A percentile compares a stretch with the other conserved stretches of the same genome.
Conservation (phyloP, 768 basidiomycete species). For the Xanthoconium stramineum region DNA sequence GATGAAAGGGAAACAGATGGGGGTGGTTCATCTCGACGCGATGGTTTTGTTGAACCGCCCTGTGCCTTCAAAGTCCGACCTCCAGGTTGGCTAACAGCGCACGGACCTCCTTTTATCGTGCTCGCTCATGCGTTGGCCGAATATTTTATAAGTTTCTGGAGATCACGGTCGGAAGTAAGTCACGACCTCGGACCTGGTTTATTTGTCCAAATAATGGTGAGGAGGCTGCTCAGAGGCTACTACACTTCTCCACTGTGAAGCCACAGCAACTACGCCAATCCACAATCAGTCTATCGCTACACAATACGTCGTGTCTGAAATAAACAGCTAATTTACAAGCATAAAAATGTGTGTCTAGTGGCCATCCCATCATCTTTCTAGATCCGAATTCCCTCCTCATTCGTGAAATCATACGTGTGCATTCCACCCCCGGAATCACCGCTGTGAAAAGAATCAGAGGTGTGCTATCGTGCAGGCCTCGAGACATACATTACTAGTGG, state of each 20-base stretch:
- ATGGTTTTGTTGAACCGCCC: constrained; percentile 39
- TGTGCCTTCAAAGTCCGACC: constrained; percentile 38
- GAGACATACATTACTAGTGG: constrained; percentile 59
- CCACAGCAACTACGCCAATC: not conserved
- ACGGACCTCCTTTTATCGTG: constrained; percentile 33
- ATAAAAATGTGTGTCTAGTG: constrained; percentile 3
- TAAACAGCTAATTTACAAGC: constrained; percentile 6
- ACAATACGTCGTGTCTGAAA: not conserved
- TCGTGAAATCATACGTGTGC: constrained; percentile 40
- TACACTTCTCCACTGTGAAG: not conserved
- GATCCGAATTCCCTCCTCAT: constrained; percentile 19
- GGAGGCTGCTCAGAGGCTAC: not conserved
- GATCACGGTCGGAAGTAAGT: constrained; percentile 10
- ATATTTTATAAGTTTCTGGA: constrained; percentile 10
- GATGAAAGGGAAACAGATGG: constrained; percentile 30
- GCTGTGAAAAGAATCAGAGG: constrained; percentile 33
- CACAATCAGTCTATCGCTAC: not conserved
- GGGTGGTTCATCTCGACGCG: constrained; percentile 39
- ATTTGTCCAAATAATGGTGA: constrained; percentile 31
- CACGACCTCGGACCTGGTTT: constrained; percentile 18
- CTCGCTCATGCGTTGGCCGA: constrained; percentile 21
- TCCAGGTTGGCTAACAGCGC: constrained; percentile 31
- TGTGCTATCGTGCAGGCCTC: not conserved
- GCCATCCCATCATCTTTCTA: not conserved
- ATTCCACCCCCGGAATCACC: constrained; percentile 51